Base-by-base conservation (phyloP, 106 monocot species). In the Chionographis japonica region DNA sequence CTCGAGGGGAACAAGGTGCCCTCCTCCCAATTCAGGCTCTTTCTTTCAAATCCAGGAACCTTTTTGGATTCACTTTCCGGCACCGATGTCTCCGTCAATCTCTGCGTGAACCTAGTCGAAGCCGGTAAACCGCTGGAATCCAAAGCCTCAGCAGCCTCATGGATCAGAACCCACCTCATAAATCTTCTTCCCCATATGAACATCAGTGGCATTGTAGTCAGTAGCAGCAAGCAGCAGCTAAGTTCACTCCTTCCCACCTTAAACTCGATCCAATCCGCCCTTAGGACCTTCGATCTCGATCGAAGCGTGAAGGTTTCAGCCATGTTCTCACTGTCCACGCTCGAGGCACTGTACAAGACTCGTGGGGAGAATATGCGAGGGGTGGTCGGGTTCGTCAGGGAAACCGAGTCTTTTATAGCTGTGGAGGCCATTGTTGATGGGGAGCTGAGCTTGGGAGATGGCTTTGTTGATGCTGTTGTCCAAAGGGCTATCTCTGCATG, bases 141-240 rank as follows among this genome's bases (percentile, higher is more conserved):
- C 8, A 70, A 59, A 61, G 10, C 40, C 18, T 63, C 59, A 54
- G 52, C 68, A 10, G 42, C 66, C 52, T 75, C 75, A 54, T 73
- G 72, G 73, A 10, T 77, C 16, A 54, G 42, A 72, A 69, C 63
- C 20, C 72, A 74, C 3, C 36, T 76, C 12, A 10, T 69, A 15
- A 61, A 52, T 37, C 36, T n/a, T 60, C 56, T 72, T 9, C 67
- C 61, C n/a, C 40, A 58, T 49, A 17, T 75, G 18, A 73, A 72
- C 57, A 72, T 81, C 62, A 69, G 19, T 58, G 57, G 63, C 63
- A 65, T 87, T 65, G 12, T 80, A 50, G 73, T 87, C 7, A 63
- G 19, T 20, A 40, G 58, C 54, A 57, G 8, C 19, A 54, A 61
- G 41, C 18, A 66, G 9, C 5, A 38, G 14, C 79, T 73, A 7